phyloP scores from a whole-genome alignment of 441 rosid genomes.

The Adansonia grandidieri region DNA sequence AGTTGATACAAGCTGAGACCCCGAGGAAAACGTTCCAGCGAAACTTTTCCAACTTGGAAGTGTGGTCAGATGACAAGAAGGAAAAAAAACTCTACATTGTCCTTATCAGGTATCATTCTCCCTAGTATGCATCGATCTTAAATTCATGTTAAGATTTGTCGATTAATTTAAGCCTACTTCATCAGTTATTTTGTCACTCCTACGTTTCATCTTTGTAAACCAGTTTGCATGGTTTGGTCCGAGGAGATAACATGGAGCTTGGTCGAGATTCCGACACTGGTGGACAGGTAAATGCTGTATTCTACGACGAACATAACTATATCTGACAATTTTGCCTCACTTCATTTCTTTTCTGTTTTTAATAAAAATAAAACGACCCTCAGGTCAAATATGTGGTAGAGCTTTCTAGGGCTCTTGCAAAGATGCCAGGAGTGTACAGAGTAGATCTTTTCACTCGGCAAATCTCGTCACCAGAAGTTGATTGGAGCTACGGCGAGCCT shows the following conservation, averaged over 20 bases:
- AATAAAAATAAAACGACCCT: conserved; percentile 19
- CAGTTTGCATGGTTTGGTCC: conserved; percentile 95
- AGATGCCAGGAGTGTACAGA: conserved; percentile 95
- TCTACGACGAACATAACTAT: not conserved
- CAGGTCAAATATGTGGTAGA: conserved; percentile 98
- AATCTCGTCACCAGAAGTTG: conserved; percentile 79
- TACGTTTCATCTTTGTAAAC: conserved; percentile 24
- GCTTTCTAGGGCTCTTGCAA: conserved; percentile 91
- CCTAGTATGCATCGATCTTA: not conserved
- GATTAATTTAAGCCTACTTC: conserved; percentile 17
- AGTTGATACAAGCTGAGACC: conserved; percentile 62
- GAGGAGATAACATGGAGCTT: conserved; percentile 98
- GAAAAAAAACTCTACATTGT: conserved; percentile 89
- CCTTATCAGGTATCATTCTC: conserved; percentile 68
- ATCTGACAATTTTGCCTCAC: conserved; percentile 12
- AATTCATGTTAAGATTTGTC: not conserved
- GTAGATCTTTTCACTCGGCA: conserved; percentile 97
- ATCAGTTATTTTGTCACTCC: not conserved
- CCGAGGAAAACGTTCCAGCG: conserved; percentile 64
- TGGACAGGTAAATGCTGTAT: conserved; percentile 69
- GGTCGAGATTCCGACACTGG: conserved; percentile 99
- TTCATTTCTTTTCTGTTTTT: conserved; percentile 17
- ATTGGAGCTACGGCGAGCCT: conserved; percentile 98
- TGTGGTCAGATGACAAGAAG: conserved; percentile 95
- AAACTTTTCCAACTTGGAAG: conserved; percentile 70